Percentiles rank a stretch among this genome's conserved stretches.
Evolutionary conservation across 768 basidiomycete genomes (phyloP).

Genomic region (Collybia sordida): DNA sequence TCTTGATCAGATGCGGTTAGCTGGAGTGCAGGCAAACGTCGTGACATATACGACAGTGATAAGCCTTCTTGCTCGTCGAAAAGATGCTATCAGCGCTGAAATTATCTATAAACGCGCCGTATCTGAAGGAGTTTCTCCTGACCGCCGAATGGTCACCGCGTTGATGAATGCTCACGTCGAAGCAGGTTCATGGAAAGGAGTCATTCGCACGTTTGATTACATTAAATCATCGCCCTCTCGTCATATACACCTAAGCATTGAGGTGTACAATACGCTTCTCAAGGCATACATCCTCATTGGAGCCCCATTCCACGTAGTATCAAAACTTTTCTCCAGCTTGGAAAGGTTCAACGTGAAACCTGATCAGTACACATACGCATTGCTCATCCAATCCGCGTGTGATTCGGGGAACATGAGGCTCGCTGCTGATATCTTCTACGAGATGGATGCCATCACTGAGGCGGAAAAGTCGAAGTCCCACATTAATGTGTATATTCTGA

Average conservation of each 20-base stretch:
- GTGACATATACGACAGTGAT: conserved; percentile 69
- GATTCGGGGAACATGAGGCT: conserved; percentile 64
- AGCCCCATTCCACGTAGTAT: conserved; percentile 68
- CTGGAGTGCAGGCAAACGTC: conserved; percentile 43
- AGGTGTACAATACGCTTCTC: conserved; percentile 75
- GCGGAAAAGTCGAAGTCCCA: conserved; percentile 34
- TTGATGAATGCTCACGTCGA: conserved; percentile 85
- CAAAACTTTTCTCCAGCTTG: conserved; percentile 59
- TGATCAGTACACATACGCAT: conserved; percentile 62
- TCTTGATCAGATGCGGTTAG: conserved; percentile 61
- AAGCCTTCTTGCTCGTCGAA: conserved; percentile 58
- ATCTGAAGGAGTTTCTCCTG: conserved; percentile 58
- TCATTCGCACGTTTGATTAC: conserved; percentile 68
- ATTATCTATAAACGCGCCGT: conserved; percentile 65
- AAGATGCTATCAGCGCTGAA: conserved; percentile 66
- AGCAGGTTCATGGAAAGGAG: conserved; percentile 76
- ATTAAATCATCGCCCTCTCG: conserved; percentile 37
- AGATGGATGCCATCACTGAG: conserved; percentile 53
- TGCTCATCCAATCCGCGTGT: conserved; percentile 80
- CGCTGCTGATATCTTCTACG: conserved; percentile 64
- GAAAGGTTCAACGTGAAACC: conserved; percentile 51
- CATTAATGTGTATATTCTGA: conserved; percentile 61
- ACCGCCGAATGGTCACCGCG: conserved; percentile 62
- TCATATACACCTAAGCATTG: conserved; percentile 46
- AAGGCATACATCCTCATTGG: conserved; percentile 84